Evolutionary conservation across 192 early-diverging fungal genomes (phyloP), one percentile per base, ranked within the genome.

Genomic region (Lunasporangiospora selenospora): DNA sequence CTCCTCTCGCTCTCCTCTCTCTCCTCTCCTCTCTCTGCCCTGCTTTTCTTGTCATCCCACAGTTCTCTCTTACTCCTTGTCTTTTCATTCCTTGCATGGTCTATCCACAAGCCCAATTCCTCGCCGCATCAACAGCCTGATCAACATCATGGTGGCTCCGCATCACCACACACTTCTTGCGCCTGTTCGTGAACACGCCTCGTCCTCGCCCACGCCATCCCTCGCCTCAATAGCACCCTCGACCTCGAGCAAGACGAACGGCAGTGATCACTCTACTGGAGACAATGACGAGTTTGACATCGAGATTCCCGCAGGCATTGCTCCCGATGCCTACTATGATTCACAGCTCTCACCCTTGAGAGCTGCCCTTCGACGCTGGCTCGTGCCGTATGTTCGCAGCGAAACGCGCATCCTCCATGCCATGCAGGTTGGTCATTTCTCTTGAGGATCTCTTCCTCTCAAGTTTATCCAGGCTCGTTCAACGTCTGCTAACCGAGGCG

Each of bases 321-420:
- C 57, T 12, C 59, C 67, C 7, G 77, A 78, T 10, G 40, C 58
- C 15, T 67, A 78, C 57, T 86, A 86, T 23, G 80, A 81, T 13
- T 76, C 77, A n/a, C 76, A 77, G 21, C 56, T 86, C 27, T 48
- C 69, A 15, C 80, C 81, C 3, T 36, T 67, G 30, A 60, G 84
- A 24, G 75, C 78, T 27, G 39, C 64, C 37, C 38, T 86, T 37
- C 63, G 84, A 29, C 70, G 71, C 18, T 53, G 58, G 15, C 45
- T 86, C 23, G 51, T 86, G 26, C 78, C 81, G 9, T 49, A 76
- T 12, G 57, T 86, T 30, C 75, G 78, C 2, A 67, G 39, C 39
- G 84, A 86, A 45, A 81, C 80, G 10, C 73, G 76, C 13, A 59
- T 77, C 41, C 49, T 86, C 16, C 75, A 78, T 33, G 32, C 71